phyloP scores from a whole-genome alignment of 2,329 filamentous ascomycete genomes.

The Monilinia vaccinii-corymbosi region DNA sequence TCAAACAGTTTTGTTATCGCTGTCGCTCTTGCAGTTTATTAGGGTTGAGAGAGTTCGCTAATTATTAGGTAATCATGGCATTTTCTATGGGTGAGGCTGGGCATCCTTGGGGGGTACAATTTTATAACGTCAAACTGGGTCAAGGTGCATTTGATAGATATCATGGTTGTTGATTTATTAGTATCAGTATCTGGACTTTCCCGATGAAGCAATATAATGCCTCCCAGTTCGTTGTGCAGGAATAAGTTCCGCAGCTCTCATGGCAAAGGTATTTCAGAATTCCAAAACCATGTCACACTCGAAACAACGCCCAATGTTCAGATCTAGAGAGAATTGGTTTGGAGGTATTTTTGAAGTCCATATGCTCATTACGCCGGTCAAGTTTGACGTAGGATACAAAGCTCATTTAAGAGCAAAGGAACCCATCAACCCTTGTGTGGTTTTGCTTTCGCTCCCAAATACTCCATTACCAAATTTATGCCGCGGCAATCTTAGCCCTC shows the following conservation, averaged over 20 bases:
- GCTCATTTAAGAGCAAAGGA: constrained; percentile 48
- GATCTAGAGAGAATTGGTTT: constrained; percentile 4
- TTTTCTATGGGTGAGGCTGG: neutral
- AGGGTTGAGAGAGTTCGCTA: constrained; percentile 22
- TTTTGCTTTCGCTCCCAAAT: constrained; percentile 38
- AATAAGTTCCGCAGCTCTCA: neutral
- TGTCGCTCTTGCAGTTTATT: constrained; percentile 14
- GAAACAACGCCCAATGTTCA: constrained; percentile 5
- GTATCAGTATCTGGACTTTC: neutral
- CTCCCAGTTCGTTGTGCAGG: neutral
- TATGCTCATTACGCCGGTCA: constrained; percentile 57
- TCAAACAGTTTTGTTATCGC: constrained; percentile 7
- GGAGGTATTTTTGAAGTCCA: constrained; percentile 44
- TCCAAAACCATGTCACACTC: constrained; percentile 2
- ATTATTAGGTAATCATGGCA: constrained; percentile 14
- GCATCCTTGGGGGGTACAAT: neutral
- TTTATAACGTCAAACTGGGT: neutral
- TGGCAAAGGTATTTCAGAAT: constrained; percentile 8
- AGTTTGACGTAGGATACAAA: constrained; percentile 55
- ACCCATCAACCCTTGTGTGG: constrained; percentile 47
- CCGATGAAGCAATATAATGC: neutral
- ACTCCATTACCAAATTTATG: constrained; percentile 33
- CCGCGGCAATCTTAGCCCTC: constrained; percentile 79
- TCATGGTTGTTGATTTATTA: constrained; percentile 3
- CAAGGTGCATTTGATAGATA: neutral